A percentile compares a stretch with the other conserved stretches of the same genome.
These are phyloP conservation scores for Dianthus caryophyllus DNA, from an alignment of 148 eudicot species.

Conservation along the genomic window DNA sequence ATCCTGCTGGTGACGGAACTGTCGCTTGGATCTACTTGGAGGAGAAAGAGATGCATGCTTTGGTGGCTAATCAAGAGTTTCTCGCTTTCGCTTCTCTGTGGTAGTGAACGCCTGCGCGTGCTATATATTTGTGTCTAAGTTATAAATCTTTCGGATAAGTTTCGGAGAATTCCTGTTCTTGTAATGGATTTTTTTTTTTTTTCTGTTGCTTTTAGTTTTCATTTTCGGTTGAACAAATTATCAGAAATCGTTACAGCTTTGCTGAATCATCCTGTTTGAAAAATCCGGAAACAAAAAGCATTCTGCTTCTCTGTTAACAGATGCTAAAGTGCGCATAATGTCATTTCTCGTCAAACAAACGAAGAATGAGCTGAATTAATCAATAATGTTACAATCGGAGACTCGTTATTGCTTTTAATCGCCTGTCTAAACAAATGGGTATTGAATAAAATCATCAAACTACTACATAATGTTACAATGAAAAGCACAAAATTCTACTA, in stretches of 20 bases:
- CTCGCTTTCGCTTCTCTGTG: constrained; percentile 17
- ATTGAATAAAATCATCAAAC: neutral
- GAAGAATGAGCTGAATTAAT: too few relatives aligned
- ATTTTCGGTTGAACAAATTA: too few relatives aligned
- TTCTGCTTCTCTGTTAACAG: neutral
- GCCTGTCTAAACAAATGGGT: neutral
- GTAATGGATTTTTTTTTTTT: too few relatives aligned
- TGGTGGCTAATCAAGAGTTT: constrained; percentile 14
- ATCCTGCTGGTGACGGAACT: constrained; percentile 9
- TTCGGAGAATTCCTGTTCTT: too few relatives aligned
- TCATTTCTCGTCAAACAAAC: neutral
- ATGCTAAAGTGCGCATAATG: neutral
- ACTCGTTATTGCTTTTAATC: neutral
- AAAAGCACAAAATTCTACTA: neutral
- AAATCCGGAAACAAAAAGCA: neutral
- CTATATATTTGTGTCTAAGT: neutral
- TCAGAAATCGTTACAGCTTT: neutral
- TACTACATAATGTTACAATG: neutral
- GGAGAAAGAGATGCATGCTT: constrained; percentile 17
- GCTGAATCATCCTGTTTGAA: too few relatives aligned
- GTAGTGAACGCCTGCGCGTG: neutral
- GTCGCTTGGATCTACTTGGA: constrained; percentile 15
- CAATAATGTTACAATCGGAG: too few relatives aligned
- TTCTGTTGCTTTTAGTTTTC: too few relatives aligned
- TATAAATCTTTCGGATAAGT: neutral